Evolutionary conservation across 75 land plant species (phyloP).

Genomic region (Selaginella tamariscina): DNA sequence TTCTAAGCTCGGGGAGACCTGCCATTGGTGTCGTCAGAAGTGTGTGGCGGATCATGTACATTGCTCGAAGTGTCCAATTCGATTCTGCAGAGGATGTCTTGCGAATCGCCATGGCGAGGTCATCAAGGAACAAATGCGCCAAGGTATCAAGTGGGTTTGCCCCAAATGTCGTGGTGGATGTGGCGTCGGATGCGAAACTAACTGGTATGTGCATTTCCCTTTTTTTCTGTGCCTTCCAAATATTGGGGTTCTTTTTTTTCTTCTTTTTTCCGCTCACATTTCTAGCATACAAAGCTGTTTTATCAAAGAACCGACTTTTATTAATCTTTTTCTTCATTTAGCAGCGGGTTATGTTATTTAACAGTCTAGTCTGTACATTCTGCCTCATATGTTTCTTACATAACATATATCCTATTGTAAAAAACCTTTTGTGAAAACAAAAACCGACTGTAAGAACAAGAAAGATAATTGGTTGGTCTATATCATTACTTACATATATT

Average conservation of each 20-base stretch:
- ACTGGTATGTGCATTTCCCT: slow-evolving; percentile 20
- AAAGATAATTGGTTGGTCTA: no score
- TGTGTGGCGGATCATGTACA: slow-evolving; percentile 28
- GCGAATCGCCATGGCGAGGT: slow-evolving; percentile 33
- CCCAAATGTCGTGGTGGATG: slow-evolving; percentile 34
- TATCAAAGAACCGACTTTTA: no score
- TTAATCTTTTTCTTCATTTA: no score
- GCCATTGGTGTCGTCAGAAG: slow-evolving; percentile 44
- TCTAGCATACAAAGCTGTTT: no score
- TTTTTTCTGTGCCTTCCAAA: neutral
- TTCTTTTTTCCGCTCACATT: no score
- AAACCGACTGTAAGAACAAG: no score
- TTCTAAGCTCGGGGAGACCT: slow-evolving; percentile 27
- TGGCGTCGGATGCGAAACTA: slow-evolving; percentile 29
- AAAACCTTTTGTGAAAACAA: no score
- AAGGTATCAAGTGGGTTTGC: slow-evolving; percentile 1
- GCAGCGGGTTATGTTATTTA: no score
- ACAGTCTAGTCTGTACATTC: no score
- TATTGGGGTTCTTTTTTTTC: neutral
- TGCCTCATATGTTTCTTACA: no score
- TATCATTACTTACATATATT: no score
- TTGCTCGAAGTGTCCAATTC: slow-evolving; percentile 19
- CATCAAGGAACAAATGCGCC: neutral
- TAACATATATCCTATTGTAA: no score
- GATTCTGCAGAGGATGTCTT: slow-evolving; percentile 32